Evolutionary conservation across 495 filamentous ascomycete genomes (phyloP), one percentile per base, ranked within the genome.

Genomic region (Saxispiralis lemnorum): DNA sequence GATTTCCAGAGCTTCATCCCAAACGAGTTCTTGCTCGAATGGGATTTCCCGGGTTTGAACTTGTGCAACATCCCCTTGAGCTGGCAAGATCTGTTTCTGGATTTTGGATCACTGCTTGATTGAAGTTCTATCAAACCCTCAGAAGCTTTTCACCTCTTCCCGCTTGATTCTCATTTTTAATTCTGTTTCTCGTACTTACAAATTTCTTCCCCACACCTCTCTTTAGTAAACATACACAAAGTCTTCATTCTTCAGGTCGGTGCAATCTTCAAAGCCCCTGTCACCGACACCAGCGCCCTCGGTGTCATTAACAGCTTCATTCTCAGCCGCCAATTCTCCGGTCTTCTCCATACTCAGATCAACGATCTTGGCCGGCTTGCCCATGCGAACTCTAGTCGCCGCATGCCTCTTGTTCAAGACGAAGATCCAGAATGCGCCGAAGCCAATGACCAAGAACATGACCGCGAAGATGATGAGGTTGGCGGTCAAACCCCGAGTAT

Each of bases 401-500:
- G 69, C 66, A 36, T 77, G 72, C 33, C 58, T 62, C 31, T 62
- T 63, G 51, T 77, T 77, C 14, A 75, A 54, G 31, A 66, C 43
- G 17, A 45, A 56, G 10, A 77, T 52, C 41, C 68, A 70, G n/a
- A 47, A 35, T 16, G 59, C 62, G 33, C 62, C 67, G 6, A 68
- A 20, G 51, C 57, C 38, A 33, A 63, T 56, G 0, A 78, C 55
- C 13, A 70, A 41, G 14, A 70, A 58, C 35, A 76, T 61, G 5
- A 67, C 61, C 35, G 68, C 63, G 55, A 76, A 76, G 35, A 78
- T 61, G 1, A 63, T 64, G 2, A 78, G 65, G 45, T 72, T 71
- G 2, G 72, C 65, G 20, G 66, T 61, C 12, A 78, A 56, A 18
- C 73, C 74, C 30, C 69, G 59, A 7, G 55, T 49, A 41, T 78